A percentile compares a stretch with the other conserved stretches of the same genome.
phyloP scores from a whole-genome alignment of 495 filamentous ascomycete genomes.

The Hypomontagnella monticulosa region DNA sequence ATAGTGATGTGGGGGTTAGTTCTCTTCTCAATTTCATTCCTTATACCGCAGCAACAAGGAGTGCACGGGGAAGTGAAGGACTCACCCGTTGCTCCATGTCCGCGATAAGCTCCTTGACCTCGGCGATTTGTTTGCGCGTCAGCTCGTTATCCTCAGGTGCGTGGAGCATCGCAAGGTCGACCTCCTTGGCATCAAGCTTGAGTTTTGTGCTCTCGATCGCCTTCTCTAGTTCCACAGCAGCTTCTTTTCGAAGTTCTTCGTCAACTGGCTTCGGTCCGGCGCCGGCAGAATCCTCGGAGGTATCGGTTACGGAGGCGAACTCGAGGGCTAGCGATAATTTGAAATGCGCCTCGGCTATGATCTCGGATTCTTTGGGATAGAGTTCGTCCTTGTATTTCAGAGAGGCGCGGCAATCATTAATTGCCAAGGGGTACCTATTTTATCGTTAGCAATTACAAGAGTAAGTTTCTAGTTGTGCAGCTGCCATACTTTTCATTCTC shows the following conservation, averaged over 20 bases:
- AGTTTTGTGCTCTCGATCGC: slow-evolving; percentile 82
- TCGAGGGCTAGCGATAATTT: slow-evolving; percentile 96
- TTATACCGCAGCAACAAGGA: slow-evolving; percentile 37
- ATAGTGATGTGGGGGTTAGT: slow-evolving; percentile 32
- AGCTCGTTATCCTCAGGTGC: slow-evolving; percentile 66
- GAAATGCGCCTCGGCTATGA: slow-evolving; percentile 92
- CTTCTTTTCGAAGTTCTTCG: slow-evolving; percentile 75
- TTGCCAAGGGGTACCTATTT: slow-evolving; percentile 76
- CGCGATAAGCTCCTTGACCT: slow-evolving; percentile 84
- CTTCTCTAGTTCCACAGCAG: slow-evolving; percentile 78
- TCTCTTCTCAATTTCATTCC: slow-evolving; percentile 12
- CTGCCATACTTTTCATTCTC: slow-evolving; percentile 78
- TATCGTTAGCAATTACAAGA: slow-evolving; percentile 32
- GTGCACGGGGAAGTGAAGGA: slow-evolving; percentile 39
- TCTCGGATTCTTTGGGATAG: slow-evolving; percentile 78
- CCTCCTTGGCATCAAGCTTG: slow-evolving; percentile 78
- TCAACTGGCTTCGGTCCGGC: slow-evolving; percentile 61
- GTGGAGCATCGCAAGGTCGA: slow-evolving; percentile 63
- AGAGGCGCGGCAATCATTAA: slow-evolving; percentile 78
- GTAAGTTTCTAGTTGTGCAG: background rate
- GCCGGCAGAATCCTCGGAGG: slow-evolving; percentile 56
- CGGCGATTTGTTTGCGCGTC: slow-evolving; percentile 72
- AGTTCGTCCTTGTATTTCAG: slow-evolving; percentile 79
- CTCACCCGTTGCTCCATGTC: slow-evolving; percentile 87
- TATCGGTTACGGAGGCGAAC: slow-evolving; percentile 82